A percentile compares a stretch with the other conserved stretches of the same genome.
These are phyloP conservation scores for Lepidium aucheri DNA, from an alignment of 345 rosid species.

Conservation along the genomic window DNA sequence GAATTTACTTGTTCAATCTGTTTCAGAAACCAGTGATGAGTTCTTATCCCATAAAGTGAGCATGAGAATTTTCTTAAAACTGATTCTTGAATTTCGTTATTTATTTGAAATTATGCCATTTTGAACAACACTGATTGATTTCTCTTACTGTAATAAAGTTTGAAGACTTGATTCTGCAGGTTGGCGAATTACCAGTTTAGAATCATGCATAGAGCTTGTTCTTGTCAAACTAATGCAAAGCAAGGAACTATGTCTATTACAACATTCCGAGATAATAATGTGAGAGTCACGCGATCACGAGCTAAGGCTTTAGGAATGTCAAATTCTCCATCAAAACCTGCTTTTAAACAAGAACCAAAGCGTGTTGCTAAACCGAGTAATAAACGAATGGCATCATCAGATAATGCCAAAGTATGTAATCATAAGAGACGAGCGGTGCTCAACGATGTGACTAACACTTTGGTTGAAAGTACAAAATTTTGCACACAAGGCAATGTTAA, in stretches of 20 bases:
- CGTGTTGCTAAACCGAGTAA: slow-evolving; percentile 26
- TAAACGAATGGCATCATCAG: slow-evolving; percentile 58
- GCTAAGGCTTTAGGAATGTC: slow-evolving; percentile 54
- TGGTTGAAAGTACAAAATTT: slow-evolving; percentile 7
- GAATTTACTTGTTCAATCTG: too few relatives aligned
- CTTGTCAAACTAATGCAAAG: slow-evolving; percentile 38
- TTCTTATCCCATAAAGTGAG: not conserved
- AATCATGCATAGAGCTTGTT: slow-evolving; percentile 21
- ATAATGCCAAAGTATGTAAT: slow-evolving; percentile 39
- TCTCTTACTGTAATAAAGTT: not conserved
- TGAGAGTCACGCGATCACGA: slow-evolving; percentile 59
- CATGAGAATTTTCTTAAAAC: not conserved
- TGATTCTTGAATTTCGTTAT: not conserved
- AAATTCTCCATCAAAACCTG: slow-evolving; percentile 43
- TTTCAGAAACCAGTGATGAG: not conserved
- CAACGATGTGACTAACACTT: slow-evolving; percentile 55
- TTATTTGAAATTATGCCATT: not conserved
- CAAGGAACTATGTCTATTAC: slow-evolving; percentile 34
- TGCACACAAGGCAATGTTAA: slow-evolving; percentile 26
- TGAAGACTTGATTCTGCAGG: not conserved
- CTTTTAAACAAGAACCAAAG: slow-evolving; percentile 52
- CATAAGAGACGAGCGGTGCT: slow-evolving; percentile 74
- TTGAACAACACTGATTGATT: not conserved
- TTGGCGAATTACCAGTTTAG: not conserved
- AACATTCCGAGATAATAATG: slow-evolving; percentile 28